Evolutionary conservation across 75 land plant species (phyloP), one percentile per base, ranked within the genome.

Genomic region (Pinus albicaulis): DNA sequence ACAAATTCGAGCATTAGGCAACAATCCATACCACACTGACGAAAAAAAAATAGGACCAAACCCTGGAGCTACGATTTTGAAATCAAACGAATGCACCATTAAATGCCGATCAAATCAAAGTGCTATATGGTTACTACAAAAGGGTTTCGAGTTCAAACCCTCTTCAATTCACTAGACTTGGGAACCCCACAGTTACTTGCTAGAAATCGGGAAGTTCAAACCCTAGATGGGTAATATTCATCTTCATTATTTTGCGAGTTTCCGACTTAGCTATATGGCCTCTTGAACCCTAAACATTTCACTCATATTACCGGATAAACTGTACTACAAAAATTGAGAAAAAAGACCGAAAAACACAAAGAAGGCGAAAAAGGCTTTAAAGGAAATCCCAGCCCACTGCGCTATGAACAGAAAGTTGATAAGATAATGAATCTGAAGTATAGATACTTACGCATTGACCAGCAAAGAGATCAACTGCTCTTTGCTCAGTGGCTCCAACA

Each of bases 381-480:
- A n/a, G 53, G 71, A 75, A 58, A 23, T 20, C 71, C 3, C 34
- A 44, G 57, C 57, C 44, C 16, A 13, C 17, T 24, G 57, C 5
- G n/a, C 41, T 57, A 52, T 26, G 56, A 34, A 31, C 78, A 38
- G 73, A 76, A 61, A 19, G 70, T 63, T 56, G 1, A 57, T 75
- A 56, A 22, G n/a, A 36, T 52, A 19, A 6, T 17, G n/a, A 63
- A 28, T 5, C 48, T 56, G 55, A 60, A 41, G n/a, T 26, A 3
- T 24, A 44, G 16, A 19, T 23, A 61, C 89, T 79, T 84, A 91
- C 93, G 85, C 81, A 77, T 84, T 85, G 52, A 82, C 41, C 24
- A 92, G 90, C 55, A 92, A 87, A 69, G 86, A 83, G 57, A 92
- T 85, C 55, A 92, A 85, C 82, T 92, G 95, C 25, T 91, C 85